Evolutionary conservation across 2,329 filamentous ascomycete species (phyloP).

Genomic region (Fusarium sp.): DNA sequence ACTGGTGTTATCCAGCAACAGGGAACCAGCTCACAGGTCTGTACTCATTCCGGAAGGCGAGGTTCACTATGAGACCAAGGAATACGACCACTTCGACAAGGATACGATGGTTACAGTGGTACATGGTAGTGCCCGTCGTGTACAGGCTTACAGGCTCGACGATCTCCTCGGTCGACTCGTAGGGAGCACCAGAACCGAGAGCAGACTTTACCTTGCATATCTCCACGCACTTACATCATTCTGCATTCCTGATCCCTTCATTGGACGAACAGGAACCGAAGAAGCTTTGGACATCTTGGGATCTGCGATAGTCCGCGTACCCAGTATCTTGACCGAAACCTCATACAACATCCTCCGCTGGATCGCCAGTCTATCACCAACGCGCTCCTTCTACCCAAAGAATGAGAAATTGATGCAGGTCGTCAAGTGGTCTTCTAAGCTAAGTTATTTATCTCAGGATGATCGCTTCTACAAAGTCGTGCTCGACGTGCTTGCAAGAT

Average conservation of each 20-base stretch:
- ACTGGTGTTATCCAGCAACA: conserved; percentile 55
- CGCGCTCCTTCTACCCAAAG: conserved; percentile 60
- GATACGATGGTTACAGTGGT: conserved; percentile 55
- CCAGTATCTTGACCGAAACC: neutral
- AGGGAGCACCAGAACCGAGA: conserved; percentile 63
- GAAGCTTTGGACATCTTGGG: conserved; percentile 61
- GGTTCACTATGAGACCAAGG: neutral
- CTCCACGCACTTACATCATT: conserved; percentile 67
- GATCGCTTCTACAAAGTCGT: conserved; percentile 51
- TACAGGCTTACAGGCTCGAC: conserved; percentile 64
- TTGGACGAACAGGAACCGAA: conserved; percentile 65
- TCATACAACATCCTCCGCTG: neutral
- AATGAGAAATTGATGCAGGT: conserved; percentile 59
- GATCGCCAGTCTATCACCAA: conserved; percentile 12
- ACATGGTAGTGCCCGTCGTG: conserved; percentile 15
- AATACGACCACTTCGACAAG: neutral
- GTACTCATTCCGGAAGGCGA: conserved; percentile 55
- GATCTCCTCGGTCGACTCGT: conserved; percentile 60
- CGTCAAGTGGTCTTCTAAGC: conserved; percentile 55
- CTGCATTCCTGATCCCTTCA: conserved; percentile 63
- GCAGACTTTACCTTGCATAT: conserved; percentile 63
- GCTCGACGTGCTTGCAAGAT: neutral
- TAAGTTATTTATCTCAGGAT: conserved; percentile 61
- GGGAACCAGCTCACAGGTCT: conserved; percentile 46
- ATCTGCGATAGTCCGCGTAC: conserved; percentile 60